Conservation (phyloP, 768 basidiomycete species). For the Infundibulicybe gibba region DNA sequence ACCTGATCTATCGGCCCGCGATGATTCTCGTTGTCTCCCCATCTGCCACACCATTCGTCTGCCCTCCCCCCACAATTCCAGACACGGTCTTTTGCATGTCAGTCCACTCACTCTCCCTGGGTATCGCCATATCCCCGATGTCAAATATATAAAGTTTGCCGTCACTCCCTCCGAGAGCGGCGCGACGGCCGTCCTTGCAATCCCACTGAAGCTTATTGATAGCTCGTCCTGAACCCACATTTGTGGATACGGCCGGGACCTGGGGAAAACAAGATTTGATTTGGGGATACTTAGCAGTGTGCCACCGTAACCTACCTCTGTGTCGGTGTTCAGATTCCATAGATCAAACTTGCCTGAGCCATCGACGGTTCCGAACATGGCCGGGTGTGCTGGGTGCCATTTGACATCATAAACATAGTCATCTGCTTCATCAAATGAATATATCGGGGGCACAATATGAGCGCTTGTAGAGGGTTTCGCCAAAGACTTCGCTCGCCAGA, state of each 20-base stretch:
- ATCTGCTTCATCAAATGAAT: slow-evolving; percentile 96
- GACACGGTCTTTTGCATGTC: slow-evolving; percentile 87
- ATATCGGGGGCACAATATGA: slow-evolving; percentile 66
- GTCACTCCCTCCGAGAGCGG: slow-evolving; percentile 88
- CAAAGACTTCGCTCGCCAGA: slow-evolving; percentile 85
- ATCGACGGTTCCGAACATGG: slow-evolving; percentile 89
- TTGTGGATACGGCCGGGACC: slow-evolving; percentile 91
- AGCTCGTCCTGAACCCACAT: slow-evolving; percentile 73
- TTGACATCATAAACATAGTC: slow-evolving; percentile 99
- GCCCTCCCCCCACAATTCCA: slow-evolving; percentile 60
- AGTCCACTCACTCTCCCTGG: slow-evolving; percentile 90
- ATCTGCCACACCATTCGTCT: slow-evolving; percentile 39
- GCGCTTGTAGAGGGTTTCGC: slow-evolving; percentile 66
- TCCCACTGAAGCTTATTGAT: slow-evolving; percentile 98
- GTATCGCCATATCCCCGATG: slow-evolving; percentile 85
- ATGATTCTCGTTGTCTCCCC: slow-evolving; percentile 22
- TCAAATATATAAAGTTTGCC: slow-evolving; percentile 94
- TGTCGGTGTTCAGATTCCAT: slow-evolving; percentile 97
- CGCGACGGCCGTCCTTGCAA: slow-evolving; percentile 85
- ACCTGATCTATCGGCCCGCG: slow-evolving; percentile 24
- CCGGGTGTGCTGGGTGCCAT: slow-evolving; percentile 97
- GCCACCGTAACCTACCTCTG: slow-evolving; percentile 63
- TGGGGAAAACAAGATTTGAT: slow-evolving; percentile 22
- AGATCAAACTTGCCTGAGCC: slow-evolving; percentile 94
- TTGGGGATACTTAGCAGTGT: not conserved